These are phyloP conservation scores for Metarhizium brunneum DNA, from an alignment of 2,329 filamentous ascomycete genomes.

Conservation along the genomic window DNA sequence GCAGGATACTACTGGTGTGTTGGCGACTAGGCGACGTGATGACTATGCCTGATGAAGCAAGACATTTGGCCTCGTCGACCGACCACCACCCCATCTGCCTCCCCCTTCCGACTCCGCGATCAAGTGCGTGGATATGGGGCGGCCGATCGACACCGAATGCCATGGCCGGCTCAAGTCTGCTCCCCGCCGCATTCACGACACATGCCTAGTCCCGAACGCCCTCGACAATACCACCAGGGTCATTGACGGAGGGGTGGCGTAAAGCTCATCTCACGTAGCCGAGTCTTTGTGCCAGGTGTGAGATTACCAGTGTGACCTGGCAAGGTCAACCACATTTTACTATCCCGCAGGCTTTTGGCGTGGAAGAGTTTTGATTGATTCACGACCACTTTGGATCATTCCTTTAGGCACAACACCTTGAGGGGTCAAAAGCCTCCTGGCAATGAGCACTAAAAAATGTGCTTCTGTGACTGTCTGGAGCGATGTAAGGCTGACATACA, in stretches of 20 bases:
- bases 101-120: neutral
- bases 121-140: neutral
- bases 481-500: neutral
- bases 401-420: neutral
- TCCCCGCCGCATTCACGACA: neutral
- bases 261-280: neutral
- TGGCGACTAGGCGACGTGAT: neutral
- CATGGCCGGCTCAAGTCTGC: neutral
- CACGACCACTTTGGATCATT: neutral
- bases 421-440: neutral
- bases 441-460: neutral
- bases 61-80: neutral
- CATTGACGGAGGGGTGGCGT: too few relatives aligned
- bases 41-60: neutral
- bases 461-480: neutral
- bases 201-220: too few relatives aligned
- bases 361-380: neutral
- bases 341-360: neutral
- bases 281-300: neutral
- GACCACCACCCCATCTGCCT: neutral
- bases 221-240: too few relatives aligned
- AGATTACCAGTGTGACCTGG: neutral
- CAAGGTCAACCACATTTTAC: neutral
- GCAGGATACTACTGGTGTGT: neutral
- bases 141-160: neutral